Evolutionary conservation across 352 stramenopile species (phyloP), one percentile per base, ranked within the genome.

Genomic region (Peronospora belbahrii): DNA sequence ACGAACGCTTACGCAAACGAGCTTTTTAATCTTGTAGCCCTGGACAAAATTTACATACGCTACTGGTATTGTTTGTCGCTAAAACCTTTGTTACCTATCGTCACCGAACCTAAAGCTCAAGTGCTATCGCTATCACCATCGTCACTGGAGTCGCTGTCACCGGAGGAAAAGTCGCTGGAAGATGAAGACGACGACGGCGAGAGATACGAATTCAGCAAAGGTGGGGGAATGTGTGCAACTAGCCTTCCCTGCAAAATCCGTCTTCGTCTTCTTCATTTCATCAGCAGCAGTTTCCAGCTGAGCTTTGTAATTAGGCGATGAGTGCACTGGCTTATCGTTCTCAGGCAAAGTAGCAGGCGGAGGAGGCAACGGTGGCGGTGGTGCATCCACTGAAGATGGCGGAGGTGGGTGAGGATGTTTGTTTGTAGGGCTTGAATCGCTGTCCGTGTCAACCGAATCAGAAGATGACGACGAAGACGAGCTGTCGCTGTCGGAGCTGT

Each of bases 161-260:
- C 61, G 0, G 76, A 87, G n/a, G 74, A 94, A 53, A 82, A 87
- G 48, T 83, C 80, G n/a, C n/a, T n/a, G 30, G 82, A 93, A 37
- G 82, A 94, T 10, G 81, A 90, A 17, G 74, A 89, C 25, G 74
- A 79, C n/a, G 62, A 65, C 20, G 69, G 55, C 28, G 78, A 90
- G 14, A 79, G 56, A 42, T 84, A 85, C 42, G 73, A 69, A 44
- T 80, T 74, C 37, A 84, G 41, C 46, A 83, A 36, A 14, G 67
- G 56, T 11, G 59, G 59, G n/a, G 6, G 67, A 68, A 28, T 74
- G 59, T 5, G 51, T 48, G 42, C 64, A 72, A 19, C 40, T 40
- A 58, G 31, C 24, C 24, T 44, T 54, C 22, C 19, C 17, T 52
- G 27, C 23, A 11, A 19, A 48, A 6, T 35, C 24, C 10, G 24